These are phyloP conservation scores for Pseudomonodictys pantanalensis DNA, from an alignment of 495 filamentous ascomycete species.

Conservation along the genomic window DNA sequence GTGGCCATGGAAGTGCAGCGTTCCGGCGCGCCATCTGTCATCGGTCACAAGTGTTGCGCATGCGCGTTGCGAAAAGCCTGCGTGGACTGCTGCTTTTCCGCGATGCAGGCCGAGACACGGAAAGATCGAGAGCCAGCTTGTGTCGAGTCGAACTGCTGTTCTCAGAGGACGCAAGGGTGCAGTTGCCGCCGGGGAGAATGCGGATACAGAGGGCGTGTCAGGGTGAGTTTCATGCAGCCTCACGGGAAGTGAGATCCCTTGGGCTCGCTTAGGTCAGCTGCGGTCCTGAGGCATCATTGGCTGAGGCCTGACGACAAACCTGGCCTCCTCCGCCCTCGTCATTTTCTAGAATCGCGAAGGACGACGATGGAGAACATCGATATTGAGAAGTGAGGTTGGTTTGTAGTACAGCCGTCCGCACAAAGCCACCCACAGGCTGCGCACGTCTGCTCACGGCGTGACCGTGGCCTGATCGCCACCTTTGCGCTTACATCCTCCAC, in stretches of 20 bases:
- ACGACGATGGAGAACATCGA: too few relatives aligned
- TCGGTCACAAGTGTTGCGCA: too few relatives aligned
- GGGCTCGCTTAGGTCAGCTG: too few relatives aligned
- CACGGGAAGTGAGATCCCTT: neutral
- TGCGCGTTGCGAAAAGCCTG: too few relatives aligned
- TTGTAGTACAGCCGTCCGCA: too few relatives aligned
- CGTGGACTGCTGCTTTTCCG: too few relatives aligned
- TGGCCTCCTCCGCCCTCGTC: too few relatives aligned
- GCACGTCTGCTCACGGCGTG: neutral
- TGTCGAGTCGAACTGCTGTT: slow-evolving; percentile 19
- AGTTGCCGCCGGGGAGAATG: slow-evolving; percentile 12
- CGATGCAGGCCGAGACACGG: slow-evolving; percentile 4
- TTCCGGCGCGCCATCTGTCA: slow-evolving; percentile 5
- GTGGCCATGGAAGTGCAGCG: slow-evolving; percentile 6
- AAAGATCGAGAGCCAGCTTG: neutral
- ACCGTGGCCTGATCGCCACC: neutral
- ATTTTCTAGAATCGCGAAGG: too few relatives aligned
- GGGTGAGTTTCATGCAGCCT: neutral
- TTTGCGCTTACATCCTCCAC: neutral
- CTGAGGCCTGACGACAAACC: too few relatives aligned
- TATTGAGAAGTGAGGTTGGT: too few relatives aligned
- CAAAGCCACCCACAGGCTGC: too few relatives aligned
- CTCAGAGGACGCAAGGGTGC: neutral
- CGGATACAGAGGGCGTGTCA: slow-evolving; percentile 19
- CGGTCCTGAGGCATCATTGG: too few relatives aligned